These are phyloP conservation scores for Candida chauliodis DNA, from an alignment of 805 yeast genomes.

Conservation along the genomic window DNA sequence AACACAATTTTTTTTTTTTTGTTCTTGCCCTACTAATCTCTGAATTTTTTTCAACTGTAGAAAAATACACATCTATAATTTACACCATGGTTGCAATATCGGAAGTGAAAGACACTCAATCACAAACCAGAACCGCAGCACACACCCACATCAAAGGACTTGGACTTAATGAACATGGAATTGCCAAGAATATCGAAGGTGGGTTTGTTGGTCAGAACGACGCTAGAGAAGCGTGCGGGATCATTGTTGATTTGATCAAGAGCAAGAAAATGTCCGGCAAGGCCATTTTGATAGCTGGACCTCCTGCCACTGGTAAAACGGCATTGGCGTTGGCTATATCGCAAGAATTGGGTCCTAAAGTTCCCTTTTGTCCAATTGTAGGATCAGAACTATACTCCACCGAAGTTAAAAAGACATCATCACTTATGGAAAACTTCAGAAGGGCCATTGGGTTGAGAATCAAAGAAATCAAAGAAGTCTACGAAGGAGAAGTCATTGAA, in stretches of 20 bases:
- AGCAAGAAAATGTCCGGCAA: conserved; percentile 91
- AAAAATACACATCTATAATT: too few relatives aligned
- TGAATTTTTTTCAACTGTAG: too few relatives aligned
- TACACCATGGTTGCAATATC: conserved; percentile 70
- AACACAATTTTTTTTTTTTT: conserved; percentile 1
- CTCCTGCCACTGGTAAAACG: conserved; percentile 98
- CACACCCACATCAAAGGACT: conserved; percentile 96
- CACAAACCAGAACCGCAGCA: conserved; percentile 71
- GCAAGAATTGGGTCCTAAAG: conserved; percentile 94
- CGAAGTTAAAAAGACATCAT: conserved; percentile 96
- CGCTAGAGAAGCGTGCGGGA: conserved; percentile 92
- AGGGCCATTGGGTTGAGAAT: conserved; percentile 94
- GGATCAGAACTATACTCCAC: conserved; percentile 92
- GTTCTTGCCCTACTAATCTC: not conserved
- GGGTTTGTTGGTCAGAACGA: conserved; percentile 79
- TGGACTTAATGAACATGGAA: conserved; percentile 87
- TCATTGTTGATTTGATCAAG: conserved; percentile 89
- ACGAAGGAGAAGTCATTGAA: conserved; percentile 97
- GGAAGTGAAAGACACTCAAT: conserved; percentile 60
- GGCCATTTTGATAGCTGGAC: conserved; percentile 94
- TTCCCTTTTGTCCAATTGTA: conserved; percentile 96
- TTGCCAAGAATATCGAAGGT: conserved; percentile 80
- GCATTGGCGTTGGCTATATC: conserved; percentile 95
- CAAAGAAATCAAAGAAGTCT: conserved; percentile 95
- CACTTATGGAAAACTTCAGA: conserved; percentile 93